Evolutionary conservation across 352 stramenopile species (phyloP), one percentile per base, ranked within the genome.

Genomic region (Salisapilia sapeloensis): DNA sequence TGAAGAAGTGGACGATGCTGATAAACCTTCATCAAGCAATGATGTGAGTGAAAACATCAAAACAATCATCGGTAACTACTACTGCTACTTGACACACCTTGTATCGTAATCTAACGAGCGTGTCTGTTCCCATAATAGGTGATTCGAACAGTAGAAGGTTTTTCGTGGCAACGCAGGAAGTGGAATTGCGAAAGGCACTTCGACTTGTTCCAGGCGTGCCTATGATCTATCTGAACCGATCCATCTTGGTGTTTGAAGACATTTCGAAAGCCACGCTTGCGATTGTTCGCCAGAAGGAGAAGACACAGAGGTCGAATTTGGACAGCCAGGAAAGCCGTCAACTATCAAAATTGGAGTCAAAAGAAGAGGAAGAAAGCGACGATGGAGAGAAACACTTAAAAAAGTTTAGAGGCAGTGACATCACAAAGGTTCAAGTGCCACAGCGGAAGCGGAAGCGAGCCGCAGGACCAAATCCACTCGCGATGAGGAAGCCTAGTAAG

Each of bases 181-280:
- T 84, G 23, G 71, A 86, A 39, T 51, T 90, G 33, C 67, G 75
- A 18, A 80, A 81, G 49, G 46, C 38, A n/a, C 45, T 90, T 44
- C 61, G 75, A 9, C 24, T 44, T 0, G 52, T 87, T 14, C 58
- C 70, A 2, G 75, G 75, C 30, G 71, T 87, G 29, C 75, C 75
- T 32, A 61, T 90, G n/a, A 46, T 90, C 26, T 90, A 90, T 52
- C 40, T 90, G 13, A 90, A 90, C 48, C 71, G 75, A 19, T 86
- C 75, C 4, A 71, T 87, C 48, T 53, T 90, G 12, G 75, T 90
- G 40, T 90, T 90, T 38, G 75, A 90, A 40, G 67, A 86, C 36
- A 81, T 87, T 24, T 84, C 65, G 21, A 46, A 54, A 7, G 65
- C 71, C 3, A 90, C 75, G 33, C 44, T 90, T 15, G 56, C 63